Evolutionary conservation across 345 rosid genomes (phyloP).

Genomic region (Fremontodendron californicum): DNA sequence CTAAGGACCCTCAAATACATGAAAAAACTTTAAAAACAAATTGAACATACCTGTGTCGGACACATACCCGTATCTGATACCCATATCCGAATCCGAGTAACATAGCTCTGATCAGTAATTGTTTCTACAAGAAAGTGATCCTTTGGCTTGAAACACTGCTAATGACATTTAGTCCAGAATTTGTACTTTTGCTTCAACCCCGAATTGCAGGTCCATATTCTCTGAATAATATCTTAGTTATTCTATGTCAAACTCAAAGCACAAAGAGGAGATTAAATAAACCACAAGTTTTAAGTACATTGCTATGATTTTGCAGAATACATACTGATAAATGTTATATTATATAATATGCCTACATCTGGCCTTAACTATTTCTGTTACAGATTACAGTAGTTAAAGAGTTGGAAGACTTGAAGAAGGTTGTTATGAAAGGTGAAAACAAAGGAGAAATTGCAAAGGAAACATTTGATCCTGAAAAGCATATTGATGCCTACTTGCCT

Average conservation of each 20-base stretch:
- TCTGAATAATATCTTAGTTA: not conserved
- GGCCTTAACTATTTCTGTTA: not conserved
- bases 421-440: conserved; percentile 44
- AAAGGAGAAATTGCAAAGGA: conserved; percentile 24
- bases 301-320: not conserved
- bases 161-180: not conserved
- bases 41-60: too few relatives aligned
- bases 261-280: not conserved
- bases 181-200: not conserved
- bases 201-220: not conserved
- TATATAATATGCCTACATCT: not conserved
- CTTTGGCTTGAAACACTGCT: not conserved
- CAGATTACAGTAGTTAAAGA: conserved; percentile 48
- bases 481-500: conserved; percentile 75
- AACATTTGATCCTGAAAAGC: conserved; percentile 72
- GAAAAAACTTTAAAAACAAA: too few relatives aligned
- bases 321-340: not conserved
- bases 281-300: not conserved
- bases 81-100: too few relatives aligned
- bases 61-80: too few relatives aligned
- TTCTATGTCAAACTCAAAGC: too few relatives aligned
- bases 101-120: not conserved
- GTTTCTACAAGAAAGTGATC: not conserved
- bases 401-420: conserved; percentile 68
- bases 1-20: too few relatives aligned